Conservation (phyloP, 2,329 filamentous ascomycete genomes). For the Xylaria sp. region DNA sequence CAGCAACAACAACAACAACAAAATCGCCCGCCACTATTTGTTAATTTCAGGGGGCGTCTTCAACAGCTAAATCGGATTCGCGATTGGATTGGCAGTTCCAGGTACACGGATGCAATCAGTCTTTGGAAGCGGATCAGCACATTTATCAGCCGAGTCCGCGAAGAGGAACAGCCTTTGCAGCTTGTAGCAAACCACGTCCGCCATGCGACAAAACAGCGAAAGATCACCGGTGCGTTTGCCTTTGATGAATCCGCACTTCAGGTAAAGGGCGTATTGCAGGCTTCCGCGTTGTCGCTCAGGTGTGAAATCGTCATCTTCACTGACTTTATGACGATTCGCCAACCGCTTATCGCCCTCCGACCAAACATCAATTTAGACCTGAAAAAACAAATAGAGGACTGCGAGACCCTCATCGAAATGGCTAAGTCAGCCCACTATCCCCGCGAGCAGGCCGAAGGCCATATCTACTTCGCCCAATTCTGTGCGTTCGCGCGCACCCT, state of each 20-base stretch:
- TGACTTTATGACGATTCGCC: constrained; percentile 43
- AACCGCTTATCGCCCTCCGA: constrained; percentile 1
- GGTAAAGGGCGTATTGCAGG: constrained; percentile 47
- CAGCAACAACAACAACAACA: background rate
- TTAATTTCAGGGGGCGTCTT: constrained; percentile 12
- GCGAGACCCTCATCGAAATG: constrained; percentile 46
- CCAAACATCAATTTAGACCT: constrained; percentile 37
- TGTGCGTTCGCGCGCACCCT: constrained; percentile 49
- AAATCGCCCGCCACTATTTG: background rate
- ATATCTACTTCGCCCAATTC: constrained; percentile 56
- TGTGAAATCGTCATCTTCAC: constrained; percentile 55
- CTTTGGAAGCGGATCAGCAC: constrained; percentile 29
- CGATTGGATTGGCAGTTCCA: constrained; percentile 26
- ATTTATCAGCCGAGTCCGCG: constrained; percentile 41
- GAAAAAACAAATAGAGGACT: constrained; percentile 45
- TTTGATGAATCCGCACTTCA: constrained; percentile 47
- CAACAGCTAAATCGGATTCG: constrained; percentile 27
- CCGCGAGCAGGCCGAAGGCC: constrained; percentile 55
- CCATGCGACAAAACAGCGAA: constrained; percentile 44
- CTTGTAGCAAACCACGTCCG: constrained; percentile 53
- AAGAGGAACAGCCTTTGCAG: constrained; percentile 57
- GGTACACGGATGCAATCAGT: constrained; percentile 34
- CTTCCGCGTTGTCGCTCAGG: constrained; percentile 51
- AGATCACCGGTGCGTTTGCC: constrained; percentile 37
- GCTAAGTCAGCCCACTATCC: constrained; percentile 45